A percentile compares a stretch with the other conserved stretches of the same genome.
Evolutionary conservation across 163 green algal genomes (phyloP).

Genomic region (Smithsoniella earleae): DNA sequence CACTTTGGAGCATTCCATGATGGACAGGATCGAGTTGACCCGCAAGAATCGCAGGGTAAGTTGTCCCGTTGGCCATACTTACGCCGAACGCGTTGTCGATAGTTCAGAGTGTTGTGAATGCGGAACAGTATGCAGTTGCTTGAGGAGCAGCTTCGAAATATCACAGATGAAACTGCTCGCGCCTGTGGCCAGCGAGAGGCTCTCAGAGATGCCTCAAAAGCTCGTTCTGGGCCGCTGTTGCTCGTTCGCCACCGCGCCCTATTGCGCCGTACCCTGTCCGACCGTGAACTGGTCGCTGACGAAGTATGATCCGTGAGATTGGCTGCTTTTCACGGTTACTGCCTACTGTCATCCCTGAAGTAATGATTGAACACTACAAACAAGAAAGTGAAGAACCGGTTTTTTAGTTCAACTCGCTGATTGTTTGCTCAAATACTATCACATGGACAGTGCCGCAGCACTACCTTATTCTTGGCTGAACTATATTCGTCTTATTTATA

Average conservation of each 20-base stretch:
- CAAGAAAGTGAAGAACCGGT: no score
- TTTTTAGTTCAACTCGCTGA: no score
- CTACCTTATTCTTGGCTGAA: no score
- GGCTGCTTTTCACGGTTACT: no score
- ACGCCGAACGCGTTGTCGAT: no score
- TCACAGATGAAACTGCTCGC: slow-evolving; percentile 7
- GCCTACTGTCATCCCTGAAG: no score
- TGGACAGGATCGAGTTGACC: background rate
- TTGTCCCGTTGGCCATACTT: no score
- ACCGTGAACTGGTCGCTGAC: slow-evolving; percentile 6
- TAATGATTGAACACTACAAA: no score
- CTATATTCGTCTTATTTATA: no score
- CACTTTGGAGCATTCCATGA: slow-evolving; percentile 18
- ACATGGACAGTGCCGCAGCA: no score
- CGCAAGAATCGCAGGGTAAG: slow-evolving; percentile 12
- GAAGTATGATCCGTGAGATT: no score
- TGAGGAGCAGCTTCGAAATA: slow-evolving; percentile 5
- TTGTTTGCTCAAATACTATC: no score
- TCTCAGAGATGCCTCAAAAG: background rate
- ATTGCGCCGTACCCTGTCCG: background rate
- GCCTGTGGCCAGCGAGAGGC: background rate
- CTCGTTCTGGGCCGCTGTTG: background rate
- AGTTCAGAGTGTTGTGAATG: background rate
- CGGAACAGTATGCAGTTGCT: slow-evolving; percentile 4
- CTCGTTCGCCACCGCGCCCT: background rate